Conservation (phyloP, 768 basidiomycete genomes). For the Lactarius tabidus region DNA sequence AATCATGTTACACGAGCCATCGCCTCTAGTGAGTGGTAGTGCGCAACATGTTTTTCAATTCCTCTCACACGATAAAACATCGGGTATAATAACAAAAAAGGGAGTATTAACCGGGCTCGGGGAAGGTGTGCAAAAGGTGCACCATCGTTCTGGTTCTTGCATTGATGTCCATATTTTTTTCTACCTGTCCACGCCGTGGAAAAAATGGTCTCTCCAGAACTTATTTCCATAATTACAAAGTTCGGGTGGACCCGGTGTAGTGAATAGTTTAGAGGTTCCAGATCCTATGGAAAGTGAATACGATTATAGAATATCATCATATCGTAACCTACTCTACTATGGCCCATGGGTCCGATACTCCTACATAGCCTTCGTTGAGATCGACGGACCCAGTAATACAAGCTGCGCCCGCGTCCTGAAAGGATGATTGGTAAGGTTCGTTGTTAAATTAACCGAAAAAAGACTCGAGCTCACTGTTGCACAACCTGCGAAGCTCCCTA, state of each 20-base stretch:
- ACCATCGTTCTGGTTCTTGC: too few species aligned
- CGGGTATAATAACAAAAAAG: neutral
- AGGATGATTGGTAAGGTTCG: neutral
- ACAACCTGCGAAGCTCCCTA: slow-evolving; percentile 17
- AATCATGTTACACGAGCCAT: neutral
- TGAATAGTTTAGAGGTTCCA: too few species aligned
- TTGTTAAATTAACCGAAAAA: neutral
- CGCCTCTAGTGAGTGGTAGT: neutral
- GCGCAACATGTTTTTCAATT: neutral
- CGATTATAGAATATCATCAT: neutral
- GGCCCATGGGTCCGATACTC: neutral
- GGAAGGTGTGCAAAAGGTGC: too few species aligned
- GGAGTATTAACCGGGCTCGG: too few species aligned
- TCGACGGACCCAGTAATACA: slow-evolving; percentile 11
- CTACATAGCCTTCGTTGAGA: neutral
- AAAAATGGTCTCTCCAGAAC: too few species aligned
- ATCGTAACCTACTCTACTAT: neutral
- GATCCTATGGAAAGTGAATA: too few species aligned
- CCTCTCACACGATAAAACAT: neutral
- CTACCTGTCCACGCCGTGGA: too few species aligned
- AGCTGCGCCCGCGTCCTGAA: slow-evolving; percentile 12
- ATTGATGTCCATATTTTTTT: too few species aligned
- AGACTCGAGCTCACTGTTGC: slow-evolving; percentile 1
- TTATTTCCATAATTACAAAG: too few species aligned
- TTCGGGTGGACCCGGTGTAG: too few species aligned